Percentiles rank a stretch among this genome's conserved stretches.
Conservation (phyloP, 257 asterid genomes). For the Anisodus tanguticus region DNA sequence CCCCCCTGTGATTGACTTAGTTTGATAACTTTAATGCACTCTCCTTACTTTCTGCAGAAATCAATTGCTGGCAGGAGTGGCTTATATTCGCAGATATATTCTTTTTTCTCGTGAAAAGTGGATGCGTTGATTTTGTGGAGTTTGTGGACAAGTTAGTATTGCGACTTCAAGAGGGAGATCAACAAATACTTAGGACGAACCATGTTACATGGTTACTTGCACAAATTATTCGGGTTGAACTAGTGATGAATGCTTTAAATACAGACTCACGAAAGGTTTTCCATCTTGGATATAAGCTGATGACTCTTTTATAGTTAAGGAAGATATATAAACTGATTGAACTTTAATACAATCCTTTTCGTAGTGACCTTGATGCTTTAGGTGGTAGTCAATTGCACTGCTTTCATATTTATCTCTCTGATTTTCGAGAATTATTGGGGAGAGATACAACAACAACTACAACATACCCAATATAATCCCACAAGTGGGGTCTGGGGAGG, state of each 20-base stretch:
- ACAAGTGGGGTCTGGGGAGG: no score
- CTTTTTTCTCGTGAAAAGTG: constrained; percentile 91
- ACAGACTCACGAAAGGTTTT: constrained; percentile 84
- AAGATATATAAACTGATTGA: background rate
- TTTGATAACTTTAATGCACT: constrained; percentile 13
- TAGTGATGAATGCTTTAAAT: constrained; percentile 88
- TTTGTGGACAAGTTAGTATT: constrained; percentile 91
- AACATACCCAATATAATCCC: no score
- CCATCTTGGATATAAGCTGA: constrained; percentile 32
- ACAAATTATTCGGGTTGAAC: constrained; percentile 94
- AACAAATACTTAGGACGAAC: constrained; percentile 87
- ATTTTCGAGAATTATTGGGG: background rate
- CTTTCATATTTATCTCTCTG: background rate
- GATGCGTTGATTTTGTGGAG: constrained; percentile 96
- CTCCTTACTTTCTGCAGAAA: constrained; percentile 57
- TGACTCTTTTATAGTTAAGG: background rate
- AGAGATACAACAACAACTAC: background rate
- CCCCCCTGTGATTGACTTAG: background rate
- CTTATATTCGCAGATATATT: constrained; percentile 91
- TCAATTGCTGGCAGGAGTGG: constrained; percentile 99
- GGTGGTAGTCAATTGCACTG: constrained; percentile 21
- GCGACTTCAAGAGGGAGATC: constrained; percentile 88
- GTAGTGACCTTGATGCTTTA: background rate
- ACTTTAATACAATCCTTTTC: constrained; percentile 14
- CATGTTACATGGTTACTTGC: constrained; percentile 98